Base-by-base conservation (phyloP, 768 basidiomycete genomes). In the Neoboletus brunneissimus region DNA sequence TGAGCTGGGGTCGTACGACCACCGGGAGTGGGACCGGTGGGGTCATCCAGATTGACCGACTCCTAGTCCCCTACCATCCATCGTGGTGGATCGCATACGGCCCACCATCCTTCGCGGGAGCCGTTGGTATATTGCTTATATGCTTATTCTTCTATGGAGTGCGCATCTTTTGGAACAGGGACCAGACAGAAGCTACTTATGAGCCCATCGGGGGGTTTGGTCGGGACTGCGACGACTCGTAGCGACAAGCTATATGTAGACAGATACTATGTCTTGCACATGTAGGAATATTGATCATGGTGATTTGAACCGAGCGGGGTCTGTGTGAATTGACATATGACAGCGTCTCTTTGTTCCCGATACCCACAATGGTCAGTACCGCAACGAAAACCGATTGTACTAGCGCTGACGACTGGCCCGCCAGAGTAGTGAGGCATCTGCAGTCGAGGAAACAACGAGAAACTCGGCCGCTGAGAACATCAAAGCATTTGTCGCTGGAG, bases 401-500 rank as follows among this genome's bases (percentile, higher is more conserved):
- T 4, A 2, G 35, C 40, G 22, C 51, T 68, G 38, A 72, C 27
- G 43, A 48, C 40, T 51, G 9, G 37, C 20, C 41, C 10, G 9
- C 29, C 52, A 71, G 71, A 71, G 62, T 48, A 67, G 50, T 16
- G 69, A 72, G 27, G 53, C 60, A 51, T 59, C 60, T 34, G 51
- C 55, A 37, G 49, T 48, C 35, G 60, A 68, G 58, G 60, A 61
- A 44, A 55, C 54, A 22, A 23, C 53, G n/a, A 72, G 54, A 48
- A 71, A 31, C 23, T 64, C 74, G n/a, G 68, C 69, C 35, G 61
- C 62, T 5, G 77, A 76, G 59, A 77, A 77, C 29, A 63, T 81
- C 60, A 98, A 97, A 75, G 85, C 93, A 4, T 98, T 99, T 76
- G 79, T 96, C 52, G 85, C 94, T 32, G 97, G 97, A 62, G 97